Evolutionary conservation across 2,329 filamentous ascomycete species (phyloP), one percentile per base, ranked within the genome.

Genomic region (Aspergillus floridensis): DNA sequence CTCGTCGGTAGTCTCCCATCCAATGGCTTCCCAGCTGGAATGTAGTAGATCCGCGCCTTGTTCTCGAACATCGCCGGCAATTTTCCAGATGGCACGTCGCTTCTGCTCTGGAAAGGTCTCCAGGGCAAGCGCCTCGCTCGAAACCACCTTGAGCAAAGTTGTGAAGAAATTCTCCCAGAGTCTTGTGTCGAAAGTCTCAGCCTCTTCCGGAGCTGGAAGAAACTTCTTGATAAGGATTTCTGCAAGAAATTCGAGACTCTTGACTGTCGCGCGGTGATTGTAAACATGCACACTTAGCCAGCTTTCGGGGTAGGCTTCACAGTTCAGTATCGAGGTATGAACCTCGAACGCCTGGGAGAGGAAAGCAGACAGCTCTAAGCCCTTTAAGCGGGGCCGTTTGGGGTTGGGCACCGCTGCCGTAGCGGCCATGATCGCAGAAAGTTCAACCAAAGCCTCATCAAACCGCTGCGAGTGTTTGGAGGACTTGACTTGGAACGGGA

Each of bases 101-200:
- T 98, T 99, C 77, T 99, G 95, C 74, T 99, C 96, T 0, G 95
- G 92, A 71, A 97, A 98, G 0, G 93, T 96, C 73, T 99, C 95
- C 41, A 99, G 83, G 0, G 95, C 93, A 21, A 99, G 83, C 0
- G 89, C 91, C 38, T 93, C 88, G 69, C 92, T 97, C 5, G 91
- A 91, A 2, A 99, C 91, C 3, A 98, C 87, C 70, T 91, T 92
- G 29, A 99, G 82, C 31, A 99, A 80, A 0, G 92, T 93, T 19
- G 88, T 89, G 72, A 99, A 97, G 78, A 96, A 97, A 32, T 89
- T 82, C 65, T 93, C 93, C 95, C 95, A 99, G 12, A 98, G 80
- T 59, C 96, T 91, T 11, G 92, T 97, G 70, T 96, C 92, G 75
- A 98, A 99, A 12, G 83, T 84, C 69, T 97, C 93, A 0, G 92